Percentiles rank a stretch among this genome's conserved stretches.
These are phyloP conservation scores for Mortierella hygrophila DNA, from an alignment of 192 early-diverging fungal species.

Conservation along the genomic window DNA sequence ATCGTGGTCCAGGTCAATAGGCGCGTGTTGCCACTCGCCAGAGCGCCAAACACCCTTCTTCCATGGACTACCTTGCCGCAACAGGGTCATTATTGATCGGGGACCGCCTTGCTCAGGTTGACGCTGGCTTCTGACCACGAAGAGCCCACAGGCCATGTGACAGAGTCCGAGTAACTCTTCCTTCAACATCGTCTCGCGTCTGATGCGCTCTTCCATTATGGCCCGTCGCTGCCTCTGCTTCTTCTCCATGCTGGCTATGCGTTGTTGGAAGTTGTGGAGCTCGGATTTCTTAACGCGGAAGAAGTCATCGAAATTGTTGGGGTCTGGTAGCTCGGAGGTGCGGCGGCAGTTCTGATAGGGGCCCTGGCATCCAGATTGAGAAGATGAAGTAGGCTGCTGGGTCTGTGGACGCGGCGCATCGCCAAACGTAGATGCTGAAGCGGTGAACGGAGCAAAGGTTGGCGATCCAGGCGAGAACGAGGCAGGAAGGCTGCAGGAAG, in stretches of 20 bases:
- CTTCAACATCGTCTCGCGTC: slow-evolving; percentile 8
- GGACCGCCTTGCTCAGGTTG: background rate
- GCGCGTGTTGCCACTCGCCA: slow-evolving; percentile 28
- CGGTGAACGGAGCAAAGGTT: background rate
- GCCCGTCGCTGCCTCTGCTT: background rate
- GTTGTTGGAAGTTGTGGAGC: background rate
- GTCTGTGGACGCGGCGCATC: background rate
- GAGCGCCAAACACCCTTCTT: slow-evolving; percentile 32
- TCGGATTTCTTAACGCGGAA: background rate
- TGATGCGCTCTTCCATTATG: slow-evolving; percentile 18
- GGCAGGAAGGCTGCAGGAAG: background rate
- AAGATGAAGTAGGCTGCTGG: background rate
- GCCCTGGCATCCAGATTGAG: background rate
- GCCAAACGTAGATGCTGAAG: too few relatives aligned
- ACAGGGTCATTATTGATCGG: slow-evolving; percentile 24
- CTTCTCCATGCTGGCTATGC: background rate
- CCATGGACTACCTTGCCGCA: slow-evolving; percentile 27
- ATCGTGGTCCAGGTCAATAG: slow-evolving; percentile 14
- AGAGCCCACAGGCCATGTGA: slow-evolving; percentile 39
- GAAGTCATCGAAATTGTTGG: too few relatives aligned
- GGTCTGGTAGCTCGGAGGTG: background rate
- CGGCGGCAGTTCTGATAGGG: background rate
- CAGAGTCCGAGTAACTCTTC: slow-evolving; percentile 26
- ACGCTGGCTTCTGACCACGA: background rate
- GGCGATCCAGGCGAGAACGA: background rate